A percentile compares a stretch with the other conserved stretches of the same genome.
phyloP scores from a whole-genome alignment of 257 asterid genomes.

The Penstemon eatonii region DNA sequence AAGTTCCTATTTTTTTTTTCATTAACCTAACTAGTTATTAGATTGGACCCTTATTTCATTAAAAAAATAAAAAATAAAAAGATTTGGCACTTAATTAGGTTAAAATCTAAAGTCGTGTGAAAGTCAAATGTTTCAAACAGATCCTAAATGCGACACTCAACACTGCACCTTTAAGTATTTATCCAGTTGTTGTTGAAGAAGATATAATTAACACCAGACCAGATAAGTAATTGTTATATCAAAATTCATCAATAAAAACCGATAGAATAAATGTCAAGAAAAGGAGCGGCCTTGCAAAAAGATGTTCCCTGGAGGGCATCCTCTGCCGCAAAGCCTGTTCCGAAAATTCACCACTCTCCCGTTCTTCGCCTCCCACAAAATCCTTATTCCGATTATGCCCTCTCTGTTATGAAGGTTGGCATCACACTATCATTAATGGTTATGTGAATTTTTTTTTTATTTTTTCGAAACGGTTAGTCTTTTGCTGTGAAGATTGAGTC shows the following conservation, averaged over 20 bases:
- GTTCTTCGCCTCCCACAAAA: slow-evolving; percentile 67
- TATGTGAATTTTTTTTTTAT: neutral
- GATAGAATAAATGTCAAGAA: slow-evolving; percentile 50
- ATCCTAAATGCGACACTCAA: too few species aligned
- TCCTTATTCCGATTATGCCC: slow-evolving; percentile 65
- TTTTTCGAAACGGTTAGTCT: neutral
- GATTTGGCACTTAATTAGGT: too few species aligned
- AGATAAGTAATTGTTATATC: too few species aligned
- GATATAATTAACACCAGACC: too few species aligned
- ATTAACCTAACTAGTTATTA: too few species aligned
- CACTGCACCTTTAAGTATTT: too few species aligned
- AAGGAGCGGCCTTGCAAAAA: slow-evolving; percentile 52
- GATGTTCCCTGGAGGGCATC: slow-evolving; percentile 92
- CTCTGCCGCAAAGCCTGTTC: slow-evolving; percentile 65
- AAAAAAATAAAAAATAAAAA: too few species aligned
- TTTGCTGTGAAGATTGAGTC: neutral
- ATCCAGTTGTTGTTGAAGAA: too few species aligned
- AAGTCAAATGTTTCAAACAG: too few species aligned
- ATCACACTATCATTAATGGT: neutral
- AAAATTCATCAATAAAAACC: neutral
- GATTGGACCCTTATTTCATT: too few species aligned
- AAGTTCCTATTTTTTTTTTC: too few species aligned
- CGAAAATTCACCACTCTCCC: slow-evolving; percentile 87
- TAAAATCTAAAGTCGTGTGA: too few species aligned
- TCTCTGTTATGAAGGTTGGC: slow-evolving; percentile 73